These are phyloP conservation scores for Elsinoe perseae DNA, from an alignment of 2,329 filamentous ascomycete species.

Conservation along the genomic window DNA sequence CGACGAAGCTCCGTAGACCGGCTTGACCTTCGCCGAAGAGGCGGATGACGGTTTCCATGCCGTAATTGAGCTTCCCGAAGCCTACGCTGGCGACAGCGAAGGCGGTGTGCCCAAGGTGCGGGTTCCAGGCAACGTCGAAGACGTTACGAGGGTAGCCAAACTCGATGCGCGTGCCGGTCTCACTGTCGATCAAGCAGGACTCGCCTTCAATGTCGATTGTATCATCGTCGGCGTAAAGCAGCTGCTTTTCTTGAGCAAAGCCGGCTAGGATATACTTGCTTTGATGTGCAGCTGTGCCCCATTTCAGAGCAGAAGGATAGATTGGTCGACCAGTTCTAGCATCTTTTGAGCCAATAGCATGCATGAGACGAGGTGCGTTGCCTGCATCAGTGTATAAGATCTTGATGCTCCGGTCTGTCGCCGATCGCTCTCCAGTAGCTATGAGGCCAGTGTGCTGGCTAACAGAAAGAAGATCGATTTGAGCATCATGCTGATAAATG, in stretches of 20 bases:
- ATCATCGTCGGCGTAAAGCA: constrained; percentile 20
- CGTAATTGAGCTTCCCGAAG: constrained; percentile 29
- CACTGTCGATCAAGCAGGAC: constrained; percentile 47
- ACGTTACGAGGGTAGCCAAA: constrained; percentile 46
- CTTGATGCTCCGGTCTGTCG: constrained; percentile 25
- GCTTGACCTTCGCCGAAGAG: constrained; percentile 41
- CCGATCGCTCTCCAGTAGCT: constrained; percentile 41
- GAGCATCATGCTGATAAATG: constrained; percentile 37
- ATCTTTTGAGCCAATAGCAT: constrained; percentile 21
- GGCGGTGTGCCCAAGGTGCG: constrained; percentile 33
- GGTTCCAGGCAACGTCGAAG: constrained; percentile 53
- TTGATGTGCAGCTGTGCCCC: constrained; percentile 36
- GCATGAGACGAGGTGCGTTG: constrained; percentile 20
- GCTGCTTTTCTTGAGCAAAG: constrained; percentile 37
- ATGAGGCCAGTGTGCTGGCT: constrained; percentile 31
- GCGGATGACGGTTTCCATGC: constrained; percentile 44
- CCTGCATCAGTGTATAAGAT: constrained; percentile 23
- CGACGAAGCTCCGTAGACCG: constrained; percentile 32
- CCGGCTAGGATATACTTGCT: constrained; percentile 46
- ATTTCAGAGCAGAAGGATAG: constrained; percentile 41
- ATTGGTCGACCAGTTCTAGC: not conserved
- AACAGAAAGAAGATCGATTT: constrained; percentile 46
- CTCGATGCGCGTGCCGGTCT: constrained; percentile 33
- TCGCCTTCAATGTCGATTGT: constrained; percentile 40
- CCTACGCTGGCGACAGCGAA: constrained; percentile 50